These are phyloP conservation scores for Pythium graminicola DNA, from an alignment of 352 stramenopile genomes.

Conservation along the genomic window DNA sequence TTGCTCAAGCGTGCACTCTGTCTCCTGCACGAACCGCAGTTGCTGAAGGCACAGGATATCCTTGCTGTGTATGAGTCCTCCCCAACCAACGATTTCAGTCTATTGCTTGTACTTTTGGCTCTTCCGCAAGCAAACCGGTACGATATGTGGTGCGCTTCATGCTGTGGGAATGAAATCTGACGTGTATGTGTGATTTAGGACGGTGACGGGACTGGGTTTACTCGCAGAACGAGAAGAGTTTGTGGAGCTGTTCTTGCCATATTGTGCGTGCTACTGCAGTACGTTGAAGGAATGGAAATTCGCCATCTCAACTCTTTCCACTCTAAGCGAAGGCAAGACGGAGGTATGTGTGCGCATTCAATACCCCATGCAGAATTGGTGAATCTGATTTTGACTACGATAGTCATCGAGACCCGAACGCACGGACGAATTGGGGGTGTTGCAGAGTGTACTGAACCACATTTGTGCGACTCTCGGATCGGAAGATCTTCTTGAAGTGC, in stretches of 20 bases:
- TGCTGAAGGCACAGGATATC: conserved; percentile 36
- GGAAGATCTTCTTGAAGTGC: conserved; percentile 66
- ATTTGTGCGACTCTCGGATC: conserved; percentile 65
- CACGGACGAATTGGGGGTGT: conserved; percentile 34
- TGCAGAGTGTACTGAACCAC: conserved; percentile 63
- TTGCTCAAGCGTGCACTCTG: conserved; percentile 40
- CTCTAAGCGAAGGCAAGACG: conserved; percentile 28
- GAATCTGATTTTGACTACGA: too few species aligned
- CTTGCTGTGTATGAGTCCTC: conserved; percentile 18
- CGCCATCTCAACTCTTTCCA: conserved; percentile 58
- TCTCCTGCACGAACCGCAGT: conserved; percentile 44
- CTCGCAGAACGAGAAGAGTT: conserved; percentile 45
- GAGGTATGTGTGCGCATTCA: conserved; percentile 29
- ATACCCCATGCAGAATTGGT: too few species aligned
- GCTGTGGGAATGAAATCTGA: too few species aligned
- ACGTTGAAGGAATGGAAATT: conserved; percentile 73
- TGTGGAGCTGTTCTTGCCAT: conserved; percentile 63
- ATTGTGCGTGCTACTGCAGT: conserved; percentile 58
- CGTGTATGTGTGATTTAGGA: conserved; percentile 23
- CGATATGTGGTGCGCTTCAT: neutral
- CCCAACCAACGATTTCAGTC: conserved; percentile 46
- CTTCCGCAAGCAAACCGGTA: conserved; percentile 56
- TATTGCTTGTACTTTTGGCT: conserved; percentile 56
- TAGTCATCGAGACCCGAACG: conserved; percentile 2
- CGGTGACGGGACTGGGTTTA: conserved; percentile 54